Percentiles rank a stretch among this genome's conserved stretches.
Evolutionary conservation across 305 asterid genomes (phyloP).

Genomic region (Rubia occidens): DNA sequence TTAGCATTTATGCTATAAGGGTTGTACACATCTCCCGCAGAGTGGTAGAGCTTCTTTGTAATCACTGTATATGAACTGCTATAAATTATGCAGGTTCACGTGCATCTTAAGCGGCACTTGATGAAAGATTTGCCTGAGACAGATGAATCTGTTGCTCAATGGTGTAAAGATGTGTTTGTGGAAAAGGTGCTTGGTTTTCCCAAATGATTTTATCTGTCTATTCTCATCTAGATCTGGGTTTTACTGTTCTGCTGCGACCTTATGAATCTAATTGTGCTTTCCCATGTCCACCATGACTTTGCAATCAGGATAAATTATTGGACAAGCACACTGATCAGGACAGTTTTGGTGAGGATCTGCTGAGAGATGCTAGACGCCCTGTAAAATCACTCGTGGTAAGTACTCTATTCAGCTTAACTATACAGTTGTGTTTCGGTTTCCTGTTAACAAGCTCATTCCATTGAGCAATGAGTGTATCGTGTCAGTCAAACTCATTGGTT

Average conservation of each 20-base stretch:
- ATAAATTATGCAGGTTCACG: constrained; percentile 55
- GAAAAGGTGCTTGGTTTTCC: constrained; percentile 47
- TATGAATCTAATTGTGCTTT: constrained; percentile 6
- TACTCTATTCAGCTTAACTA: neutral
- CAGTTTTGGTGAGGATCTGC: constrained; percentile 52
- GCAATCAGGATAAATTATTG: constrained; percentile 40
- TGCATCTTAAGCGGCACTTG: constrained; percentile 70
- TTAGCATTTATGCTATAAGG: neutral
- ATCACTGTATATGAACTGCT: constrained; percentile 2
- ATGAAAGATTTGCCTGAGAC: constrained; percentile 83
- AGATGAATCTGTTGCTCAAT: constrained; percentile 76
- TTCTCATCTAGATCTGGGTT: neutral
- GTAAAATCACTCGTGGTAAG: constrained; percentile 78
- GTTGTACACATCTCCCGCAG: neutral
- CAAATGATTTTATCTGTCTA: neutral
- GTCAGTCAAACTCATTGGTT: constrained; percentile 10
- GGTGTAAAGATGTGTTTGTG: constrained; percentile 77
- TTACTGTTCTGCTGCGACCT: neutral
- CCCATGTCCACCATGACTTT: constrained; percentile 1
- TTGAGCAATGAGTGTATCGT: neutral
- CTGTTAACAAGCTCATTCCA: neutral
- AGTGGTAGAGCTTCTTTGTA: no score
- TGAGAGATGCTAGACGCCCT: constrained; percentile 64
- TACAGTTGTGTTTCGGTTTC: neutral
- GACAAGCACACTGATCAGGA: constrained; percentile 65